These are phyloP conservation scores for Phytophthora palmivora DNA, from an alignment of 352 stramenopile species.

Conservation along the genomic window DNA sequence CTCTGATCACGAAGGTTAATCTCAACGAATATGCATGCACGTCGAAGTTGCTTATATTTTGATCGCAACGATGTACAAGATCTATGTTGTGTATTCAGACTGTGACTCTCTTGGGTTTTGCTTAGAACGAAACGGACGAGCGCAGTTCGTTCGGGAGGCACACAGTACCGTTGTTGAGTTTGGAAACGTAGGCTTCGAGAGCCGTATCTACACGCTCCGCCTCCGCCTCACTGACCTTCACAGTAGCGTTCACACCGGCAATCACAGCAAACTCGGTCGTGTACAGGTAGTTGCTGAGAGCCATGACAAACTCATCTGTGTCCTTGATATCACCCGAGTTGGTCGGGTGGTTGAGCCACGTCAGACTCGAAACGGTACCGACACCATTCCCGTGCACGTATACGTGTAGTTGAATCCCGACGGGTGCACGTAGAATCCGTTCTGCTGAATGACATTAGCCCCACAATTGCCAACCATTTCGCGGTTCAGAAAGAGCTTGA, in stretches of 20 bases:
- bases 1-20: no score
- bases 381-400: slow-evolving; percentile 51
- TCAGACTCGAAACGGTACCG: slow-evolving; percentile 53
- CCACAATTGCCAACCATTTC: slow-evolving; percentile 64
- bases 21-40: no score
- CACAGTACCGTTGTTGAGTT: slow-evolving; percentile 16
- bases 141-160: slow-evolving; percentile 36
- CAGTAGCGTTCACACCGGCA: slow-evolving; percentile 37
- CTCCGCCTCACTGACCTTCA: slow-evolving; percentile 56
- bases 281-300: slow-evolving; percentile 68
- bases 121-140: slow-evolving; percentile 36
- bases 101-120: slow-evolving; percentile 8
- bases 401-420: slow-evolving; percentile 76
- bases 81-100: slow-evolving; percentile 28
- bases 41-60: slow-evolving; percentile 30
- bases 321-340: slow-evolving; percentile 53
- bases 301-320: slow-evolving; percentile 65
- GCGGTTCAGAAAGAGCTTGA: slow-evolving; percentile 65
- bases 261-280: slow-evolving; percentile 55
- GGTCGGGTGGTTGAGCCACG: slow-evolving; percentile 69
- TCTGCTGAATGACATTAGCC: slow-evolving; percentile 48
- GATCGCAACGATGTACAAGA: slow-evolving; percentile 7
- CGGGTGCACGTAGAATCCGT: slow-evolving; percentile 74
- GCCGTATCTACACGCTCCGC: slow-evolving; percentile 54
- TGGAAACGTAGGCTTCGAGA: slow-evolving; percentile 52